Conservation (phyloP, 148 eudicot genomes). For the Fallopia convolvulus region DNA sequence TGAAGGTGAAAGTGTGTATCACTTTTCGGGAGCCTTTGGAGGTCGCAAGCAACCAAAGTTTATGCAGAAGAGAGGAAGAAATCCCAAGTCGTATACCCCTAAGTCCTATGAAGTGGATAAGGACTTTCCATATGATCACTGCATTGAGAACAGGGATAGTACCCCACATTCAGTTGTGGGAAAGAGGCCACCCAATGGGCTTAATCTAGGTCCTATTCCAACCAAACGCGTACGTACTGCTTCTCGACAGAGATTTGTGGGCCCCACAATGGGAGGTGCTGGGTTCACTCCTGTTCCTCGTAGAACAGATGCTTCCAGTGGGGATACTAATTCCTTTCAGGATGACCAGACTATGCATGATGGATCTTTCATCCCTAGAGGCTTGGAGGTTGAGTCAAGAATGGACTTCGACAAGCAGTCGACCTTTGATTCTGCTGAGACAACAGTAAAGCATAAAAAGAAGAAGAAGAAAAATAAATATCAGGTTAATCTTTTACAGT, state of each 20-base stretch:
- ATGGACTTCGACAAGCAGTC: conserved; percentile 57
- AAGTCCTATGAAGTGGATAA: conserved; percentile 49
- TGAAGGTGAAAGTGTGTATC: conserved; percentile 59
- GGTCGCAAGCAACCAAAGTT: conserved; percentile 40
- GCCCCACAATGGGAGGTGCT: conserved; percentile 56
- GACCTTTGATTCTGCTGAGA: conserved; percentile 55
- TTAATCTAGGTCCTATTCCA: conserved; percentile 57
- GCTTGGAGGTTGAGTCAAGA: conserved; percentile 71
- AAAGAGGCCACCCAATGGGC: conserved; percentile 59
- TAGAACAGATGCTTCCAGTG: conserved; percentile 78
- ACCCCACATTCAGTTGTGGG: conserved; percentile 39
- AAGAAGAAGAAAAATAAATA: conserved; percentile 78
- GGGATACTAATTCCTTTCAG: conserved; percentile 87
- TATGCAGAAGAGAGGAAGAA: conserved; percentile 51
- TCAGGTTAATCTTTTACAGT: conserved; percentile 30
- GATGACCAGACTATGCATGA: conserved; percentile 71
- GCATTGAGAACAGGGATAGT: conserved; percentile 49
- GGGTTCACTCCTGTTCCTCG: conserved; percentile 46
- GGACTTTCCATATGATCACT: conserved; percentile 42
- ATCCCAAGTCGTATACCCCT: conserved; percentile 32
- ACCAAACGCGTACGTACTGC: conserved; percentile 88
- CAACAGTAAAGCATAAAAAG: conserved; percentile 55
- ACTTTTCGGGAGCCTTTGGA: conserved; percentile 42
- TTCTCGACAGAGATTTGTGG: conserved; percentile 69
- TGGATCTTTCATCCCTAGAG: conserved; percentile 47